A percentile compares a stretch with the other conserved stretches of the same genome.
Conservation (phyloP, 2,329 filamentous ascomycete species). For the Tolypocladium paradoxum region DNA sequence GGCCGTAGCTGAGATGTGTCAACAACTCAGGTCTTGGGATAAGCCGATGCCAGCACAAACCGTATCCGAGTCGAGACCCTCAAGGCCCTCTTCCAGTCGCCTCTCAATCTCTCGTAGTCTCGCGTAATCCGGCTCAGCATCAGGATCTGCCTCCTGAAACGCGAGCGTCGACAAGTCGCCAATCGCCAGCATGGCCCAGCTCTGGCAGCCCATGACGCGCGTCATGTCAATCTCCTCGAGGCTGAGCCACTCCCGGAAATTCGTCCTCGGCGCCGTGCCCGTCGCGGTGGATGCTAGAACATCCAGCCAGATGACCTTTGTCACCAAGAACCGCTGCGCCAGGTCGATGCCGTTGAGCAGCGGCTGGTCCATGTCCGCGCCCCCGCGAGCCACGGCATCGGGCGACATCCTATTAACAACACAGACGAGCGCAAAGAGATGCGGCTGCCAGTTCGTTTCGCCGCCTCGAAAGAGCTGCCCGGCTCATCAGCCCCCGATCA, state of each 20-base stretch:
- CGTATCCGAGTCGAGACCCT: background rate
- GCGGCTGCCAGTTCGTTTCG: slow-evolving; percentile 10
- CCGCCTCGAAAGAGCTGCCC: slow-evolving; percentile 8
- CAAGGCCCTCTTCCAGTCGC: background rate
- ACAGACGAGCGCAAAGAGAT: slow-evolving; percentile 8
- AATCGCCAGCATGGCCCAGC: slow-evolving; percentile 8
- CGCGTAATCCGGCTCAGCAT: background rate
- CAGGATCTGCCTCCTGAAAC: background rate
- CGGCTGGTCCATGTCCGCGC: background rate
- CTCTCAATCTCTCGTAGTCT: background rate
- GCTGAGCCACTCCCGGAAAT: slow-evolving; percentile 6
- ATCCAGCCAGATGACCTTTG: slow-evolving; percentile 12
- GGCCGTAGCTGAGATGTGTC: background rate
- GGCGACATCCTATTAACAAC: slow-evolving; percentile 5
- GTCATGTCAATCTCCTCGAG: slow-evolving; percentile 8
- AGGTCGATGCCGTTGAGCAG: slow-evolving; percentile 6
- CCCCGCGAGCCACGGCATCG: background rate
- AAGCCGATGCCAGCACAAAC: background rate
- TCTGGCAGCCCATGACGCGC: slow-evolving; percentile 11
- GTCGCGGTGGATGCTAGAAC: slow-evolving; percentile 8
- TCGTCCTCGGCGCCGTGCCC: slow-evolving; percentile 1
- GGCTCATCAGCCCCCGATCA: background rate
- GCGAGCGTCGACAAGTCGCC: slow-evolving; percentile 6
- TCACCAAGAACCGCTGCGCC: slow-evolving; percentile 9
- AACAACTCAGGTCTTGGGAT: background rate